Evolutionary conservation across 192 early-diverging fungal species (phyloP).

Genomic region (Podila minutissima): DNA sequence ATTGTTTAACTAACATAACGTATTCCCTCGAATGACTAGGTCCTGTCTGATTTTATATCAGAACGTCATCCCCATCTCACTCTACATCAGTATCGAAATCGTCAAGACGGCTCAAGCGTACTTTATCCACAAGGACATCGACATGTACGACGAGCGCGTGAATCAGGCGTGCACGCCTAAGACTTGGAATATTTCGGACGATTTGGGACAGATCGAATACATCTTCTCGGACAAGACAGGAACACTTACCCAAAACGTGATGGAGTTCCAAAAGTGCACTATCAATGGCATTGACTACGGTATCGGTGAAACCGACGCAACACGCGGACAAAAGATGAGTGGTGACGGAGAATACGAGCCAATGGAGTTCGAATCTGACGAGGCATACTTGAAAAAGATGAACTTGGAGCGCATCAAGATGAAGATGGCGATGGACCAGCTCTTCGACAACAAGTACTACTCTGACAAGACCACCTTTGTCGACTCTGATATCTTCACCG

Average conservation of each 20-base stretch:
- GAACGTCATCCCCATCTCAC: constrained; percentile 95
- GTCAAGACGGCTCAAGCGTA: constrained; percentile 92
- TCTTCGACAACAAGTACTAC: constrained; percentile 72
- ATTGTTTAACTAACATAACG: not conserved
- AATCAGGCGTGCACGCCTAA: constrained; percentile 84
- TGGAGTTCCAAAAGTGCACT: constrained; percentile 94
- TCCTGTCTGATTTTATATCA: constrained; percentile 91
- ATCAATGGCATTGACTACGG: constrained; percentile 90
- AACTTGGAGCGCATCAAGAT: constrained; percentile 58
- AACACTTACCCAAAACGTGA: constrained; percentile 95
- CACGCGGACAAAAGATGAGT: constrained; percentile 51
- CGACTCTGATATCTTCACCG: constrained; percentile 69
- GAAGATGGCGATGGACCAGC: constrained; percentile 63
- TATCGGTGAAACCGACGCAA: constrained; percentile 64
- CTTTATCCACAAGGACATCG: constrained; percentile 90
- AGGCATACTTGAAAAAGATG: constrained; percentile 44
- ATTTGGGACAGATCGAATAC: constrained; percentile 96
- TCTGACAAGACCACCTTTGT: constrained; percentile 77
- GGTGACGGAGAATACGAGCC: constrained; percentile 44
- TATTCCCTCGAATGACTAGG: constrained; percentile 54
- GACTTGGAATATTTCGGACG: constrained; percentile 93
- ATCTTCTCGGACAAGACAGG: constrained; percentile 98
- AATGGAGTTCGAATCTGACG: constrained; percentile 44
- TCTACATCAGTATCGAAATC: constrained; percentile 93
- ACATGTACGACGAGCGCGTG: constrained; percentile 87